Evolutionary conservation across 2,329 filamentous ascomycete species (phyloP).

Genomic region (Talaromyces sp.): DNA sequence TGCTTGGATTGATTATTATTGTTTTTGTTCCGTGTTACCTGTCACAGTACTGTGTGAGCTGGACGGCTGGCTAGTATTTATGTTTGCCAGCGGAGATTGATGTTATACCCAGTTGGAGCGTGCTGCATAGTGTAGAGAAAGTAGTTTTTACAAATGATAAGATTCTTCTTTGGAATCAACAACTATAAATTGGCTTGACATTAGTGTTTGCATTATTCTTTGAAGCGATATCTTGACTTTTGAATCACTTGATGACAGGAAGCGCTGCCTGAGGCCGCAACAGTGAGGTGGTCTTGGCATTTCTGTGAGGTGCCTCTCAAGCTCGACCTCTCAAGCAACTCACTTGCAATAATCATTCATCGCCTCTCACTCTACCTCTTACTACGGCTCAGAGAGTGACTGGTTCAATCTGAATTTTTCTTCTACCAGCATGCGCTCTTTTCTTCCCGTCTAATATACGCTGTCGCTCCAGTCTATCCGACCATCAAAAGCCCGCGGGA

Average conservation of each 20-base stretch:
- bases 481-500: neutral
- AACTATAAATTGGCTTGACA: no score
- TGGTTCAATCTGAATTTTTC: neutral
- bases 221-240: no score
- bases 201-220: no score
- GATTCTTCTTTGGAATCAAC: neutral
- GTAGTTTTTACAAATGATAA: neutral
- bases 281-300: neutral
- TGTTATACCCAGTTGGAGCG: conserved; percentile 20
- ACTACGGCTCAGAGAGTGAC: neutral
- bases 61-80: neutral
- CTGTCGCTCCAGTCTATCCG: neutral
- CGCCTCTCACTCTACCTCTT: neutral
- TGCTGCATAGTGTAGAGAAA: neutral
- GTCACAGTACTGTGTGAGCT: neutral
- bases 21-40: neutral
- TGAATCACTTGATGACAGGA: no score
- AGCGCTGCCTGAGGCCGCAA: neutral
- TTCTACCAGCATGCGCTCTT: neutral
- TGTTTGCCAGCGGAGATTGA: neutral
- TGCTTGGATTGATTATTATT: conserved; percentile 10
- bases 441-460: neutral
- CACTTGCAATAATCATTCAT: neutral
- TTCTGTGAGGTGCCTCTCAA: neutral
- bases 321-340: neutral